A percentile compares a stretch with the other conserved stretches of the same genome.
Evolutionary conservation across 352 stramenopile species (phyloP).

Genomic region (Pelagophyceae sp.): DNA sequence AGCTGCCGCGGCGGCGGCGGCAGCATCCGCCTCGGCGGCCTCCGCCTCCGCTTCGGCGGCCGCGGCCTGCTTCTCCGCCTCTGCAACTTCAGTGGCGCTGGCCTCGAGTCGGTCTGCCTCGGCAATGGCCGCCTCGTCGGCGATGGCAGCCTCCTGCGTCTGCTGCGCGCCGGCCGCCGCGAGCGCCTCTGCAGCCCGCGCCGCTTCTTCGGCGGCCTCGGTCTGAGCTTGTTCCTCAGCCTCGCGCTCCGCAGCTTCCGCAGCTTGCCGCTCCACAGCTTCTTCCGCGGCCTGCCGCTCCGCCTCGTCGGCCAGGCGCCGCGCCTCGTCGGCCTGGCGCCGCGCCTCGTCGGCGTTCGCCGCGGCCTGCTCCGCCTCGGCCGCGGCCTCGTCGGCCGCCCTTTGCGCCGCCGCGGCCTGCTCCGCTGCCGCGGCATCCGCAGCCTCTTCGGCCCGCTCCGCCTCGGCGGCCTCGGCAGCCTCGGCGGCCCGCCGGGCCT

Average conservation of each 20-base stretch:
- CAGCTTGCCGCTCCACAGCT: neutral
- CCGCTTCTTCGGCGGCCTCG: neutral
- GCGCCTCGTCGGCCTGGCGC: neutral
- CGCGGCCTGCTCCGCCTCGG: neutral
- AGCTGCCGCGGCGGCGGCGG: neutral
- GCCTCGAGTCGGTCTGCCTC: neutral
- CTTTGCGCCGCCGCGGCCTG: too few species aligned
- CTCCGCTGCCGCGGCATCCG: neutral
- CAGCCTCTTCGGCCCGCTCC: neutral
- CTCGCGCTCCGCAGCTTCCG: neutral
- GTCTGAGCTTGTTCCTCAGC: neutral
- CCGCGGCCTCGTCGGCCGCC: neutral
- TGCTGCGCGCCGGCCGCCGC: neutral
- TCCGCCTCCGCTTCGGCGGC: neutral
- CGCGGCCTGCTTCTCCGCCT: neutral
- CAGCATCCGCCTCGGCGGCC: neutral
- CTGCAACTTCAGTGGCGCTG: too few species aligned
- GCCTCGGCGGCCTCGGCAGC: neutral
- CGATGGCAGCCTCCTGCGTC: neutral
- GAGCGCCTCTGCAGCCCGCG: neutral
- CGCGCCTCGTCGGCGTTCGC: neutral
- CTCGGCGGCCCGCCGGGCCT: neutral
- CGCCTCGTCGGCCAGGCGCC: neutral
- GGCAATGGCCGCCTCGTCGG: neutral
- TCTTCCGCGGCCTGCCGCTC: neutral